Percentiles rank a stretch among this genome's conserved stretches.
These are phyloP conservation scores for Spizellomyces sp. DNA, from an alignment of 192 early-diverging fungal species.

Conservation along the genomic window DNA sequence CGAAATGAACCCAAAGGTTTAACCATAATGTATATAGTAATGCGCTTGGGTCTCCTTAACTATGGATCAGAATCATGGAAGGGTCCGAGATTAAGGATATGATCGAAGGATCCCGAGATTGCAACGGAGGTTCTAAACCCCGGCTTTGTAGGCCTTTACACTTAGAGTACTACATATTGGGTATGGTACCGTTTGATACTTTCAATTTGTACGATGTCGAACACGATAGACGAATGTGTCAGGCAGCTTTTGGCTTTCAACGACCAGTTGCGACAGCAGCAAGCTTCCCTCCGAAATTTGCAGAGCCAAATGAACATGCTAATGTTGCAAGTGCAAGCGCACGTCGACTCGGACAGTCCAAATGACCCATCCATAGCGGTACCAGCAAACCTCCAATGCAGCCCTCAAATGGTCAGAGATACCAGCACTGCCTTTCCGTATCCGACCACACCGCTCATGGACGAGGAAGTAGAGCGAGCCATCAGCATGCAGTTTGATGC, in stretches of 20 bases:
- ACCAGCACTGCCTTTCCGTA: not conserved
- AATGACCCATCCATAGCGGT: not conserved
- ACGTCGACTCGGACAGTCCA: not conserved
- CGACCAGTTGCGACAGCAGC: constrained; percentile 13
- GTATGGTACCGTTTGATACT: too few relatives aligned
- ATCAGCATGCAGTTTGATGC: constrained; percentile 6
- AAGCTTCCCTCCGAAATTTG: not conserved
- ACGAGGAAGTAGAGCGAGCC: constrained; percentile 9
- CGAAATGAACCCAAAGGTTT: too few relatives aligned
- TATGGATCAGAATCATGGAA: too few relatives aligned
- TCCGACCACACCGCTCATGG: constrained; percentile 4
- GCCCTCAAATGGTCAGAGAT: not conserved
- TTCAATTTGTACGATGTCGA: not conserved
- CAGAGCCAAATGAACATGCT: constrained; percentile 14
- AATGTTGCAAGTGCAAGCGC: constrained; percentile 13
- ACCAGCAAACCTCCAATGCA: not conserved
- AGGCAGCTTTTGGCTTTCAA: constrained; percentile 21
- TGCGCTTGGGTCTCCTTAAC: too few relatives aligned
- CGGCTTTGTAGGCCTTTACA: too few relatives aligned
- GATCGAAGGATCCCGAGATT: too few relatives aligned
- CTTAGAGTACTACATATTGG: too few relatives aligned
- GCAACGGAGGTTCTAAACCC: too few relatives aligned
- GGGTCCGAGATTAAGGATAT: too few relatives aligned
- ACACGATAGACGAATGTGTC: constrained; percentile 8
- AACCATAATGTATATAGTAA: too few relatives aligned